Evolutionary conservation across 2,329 filamentous ascomycete genomes (phyloP).

Genomic region (Claviceps lovelessii): DNA sequence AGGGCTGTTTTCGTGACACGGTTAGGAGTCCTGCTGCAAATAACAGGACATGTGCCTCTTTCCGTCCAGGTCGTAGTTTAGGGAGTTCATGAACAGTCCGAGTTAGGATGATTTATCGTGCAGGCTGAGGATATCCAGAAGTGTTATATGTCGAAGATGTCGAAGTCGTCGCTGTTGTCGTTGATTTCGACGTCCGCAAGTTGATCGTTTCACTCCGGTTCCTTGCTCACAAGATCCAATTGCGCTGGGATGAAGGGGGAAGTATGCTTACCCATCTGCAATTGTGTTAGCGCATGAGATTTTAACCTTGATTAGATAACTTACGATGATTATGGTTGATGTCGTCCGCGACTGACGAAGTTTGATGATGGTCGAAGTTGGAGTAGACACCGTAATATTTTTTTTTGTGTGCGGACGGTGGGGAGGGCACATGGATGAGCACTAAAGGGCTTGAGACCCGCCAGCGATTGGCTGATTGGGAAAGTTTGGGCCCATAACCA

Average conservation of each 20-base stretch:
- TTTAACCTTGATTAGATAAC: conserved; percentile 21
- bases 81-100: not conserved
- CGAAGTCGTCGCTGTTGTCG: not conserved
- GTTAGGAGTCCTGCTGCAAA: not conserved
- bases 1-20: no score
- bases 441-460: conserved; percentile 23
- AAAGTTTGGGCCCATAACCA: not conserved
- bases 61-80: not conserved
- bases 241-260: conserved; percentile 7
- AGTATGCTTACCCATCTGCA: conserved; percentile 46
- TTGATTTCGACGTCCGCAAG: not conserved
- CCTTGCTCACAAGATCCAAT: not conserved
- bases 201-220: not conserved
- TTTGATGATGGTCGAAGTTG: conserved; percentile 27
- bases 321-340: conserved; percentile 35
- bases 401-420: conserved; percentile 30
- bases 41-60: not conserved
- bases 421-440: conserved; percentile 22
- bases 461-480: conserved; percentile 19
- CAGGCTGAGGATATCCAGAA: no score
- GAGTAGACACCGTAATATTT: conserved; percentile 23
- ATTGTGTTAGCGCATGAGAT: conserved; percentile 26
- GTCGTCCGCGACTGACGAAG: conserved; percentile 29
- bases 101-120: not conserved
- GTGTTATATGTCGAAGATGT: not conserved